phyloP scores from a whole-genome alignment of 306 rosid genomes.

The Cajanus cajan region DNA sequence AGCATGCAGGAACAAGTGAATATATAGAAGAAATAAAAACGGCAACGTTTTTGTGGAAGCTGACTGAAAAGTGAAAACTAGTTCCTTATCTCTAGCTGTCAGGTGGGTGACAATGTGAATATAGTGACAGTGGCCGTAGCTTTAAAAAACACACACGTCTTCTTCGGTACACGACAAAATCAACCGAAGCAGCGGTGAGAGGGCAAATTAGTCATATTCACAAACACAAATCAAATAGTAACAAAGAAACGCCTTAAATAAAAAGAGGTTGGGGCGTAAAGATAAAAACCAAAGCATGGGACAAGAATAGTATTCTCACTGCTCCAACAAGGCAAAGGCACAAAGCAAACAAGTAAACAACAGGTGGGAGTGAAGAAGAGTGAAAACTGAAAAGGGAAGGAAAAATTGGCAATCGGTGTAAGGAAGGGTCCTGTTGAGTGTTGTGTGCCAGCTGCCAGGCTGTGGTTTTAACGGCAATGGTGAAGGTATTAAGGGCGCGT shows the following conservation, averaged over 20 bases:
- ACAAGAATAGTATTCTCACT: neutral
- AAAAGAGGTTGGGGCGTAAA: neutral
- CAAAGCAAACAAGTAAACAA: neutral
- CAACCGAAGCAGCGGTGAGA: neutral
- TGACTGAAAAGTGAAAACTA: constrained; percentile 39
- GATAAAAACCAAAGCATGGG: neutral
- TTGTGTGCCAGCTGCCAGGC: too few relatives aligned
- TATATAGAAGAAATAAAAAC: constrained; percentile 9
- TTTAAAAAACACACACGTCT: constrained; percentile 4
- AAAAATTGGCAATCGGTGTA: too few relatives aligned
- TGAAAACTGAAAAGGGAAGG: too few relatives aligned
- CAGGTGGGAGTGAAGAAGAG: too few relatives aligned
- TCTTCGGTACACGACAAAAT: constrained; percentile 13
- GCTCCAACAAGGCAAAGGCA: neutral
- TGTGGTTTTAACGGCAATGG: constrained; percentile 19
- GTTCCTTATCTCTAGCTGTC: constrained; percentile 21
- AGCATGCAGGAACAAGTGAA: neutral
- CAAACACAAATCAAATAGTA: too few relatives aligned
- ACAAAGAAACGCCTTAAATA: too few relatives aligned
- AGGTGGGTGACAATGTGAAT: constrained; percentile 34
- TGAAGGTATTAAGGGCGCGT: constrained; percentile 25
- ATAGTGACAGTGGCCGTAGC: constrained; percentile 14
- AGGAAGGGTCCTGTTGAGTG: too few relatives aligned
- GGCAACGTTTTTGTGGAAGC: constrained; percentile 2
- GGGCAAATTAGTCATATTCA: neutral